A percentile compares a stretch with the other conserved stretches of the same genome.
phyloP scores from a whole-genome alignment of 192 early-diverging fungal species.

The Coemansia sp. region DNA sequence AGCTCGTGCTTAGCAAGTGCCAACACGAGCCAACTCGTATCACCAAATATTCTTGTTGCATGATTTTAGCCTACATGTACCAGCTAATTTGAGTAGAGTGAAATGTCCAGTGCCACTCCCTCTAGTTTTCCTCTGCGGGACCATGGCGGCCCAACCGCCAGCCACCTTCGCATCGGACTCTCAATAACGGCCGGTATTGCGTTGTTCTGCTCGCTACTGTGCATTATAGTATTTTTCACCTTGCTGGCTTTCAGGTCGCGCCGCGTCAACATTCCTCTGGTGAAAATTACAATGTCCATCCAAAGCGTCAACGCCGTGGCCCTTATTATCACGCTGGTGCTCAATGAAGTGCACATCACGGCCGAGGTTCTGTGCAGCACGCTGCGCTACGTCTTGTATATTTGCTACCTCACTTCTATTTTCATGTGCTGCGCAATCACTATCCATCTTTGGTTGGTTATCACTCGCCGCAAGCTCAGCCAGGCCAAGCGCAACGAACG shows the following conservation, averaged over 20 bases:
- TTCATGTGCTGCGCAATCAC: conserved; percentile 45
- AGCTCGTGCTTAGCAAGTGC: too few relatives aligned
- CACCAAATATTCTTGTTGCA: too few relatives aligned
- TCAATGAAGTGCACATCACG: conserved; percentile 20
- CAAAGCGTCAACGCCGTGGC: conserved; percentile 41
- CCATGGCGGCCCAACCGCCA: background rate
- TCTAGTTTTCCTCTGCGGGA: background rate
- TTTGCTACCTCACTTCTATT: conserved; percentile 48
- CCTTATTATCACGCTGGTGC: conserved; percentile 24
- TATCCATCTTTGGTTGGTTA: conserved; percentile 46
- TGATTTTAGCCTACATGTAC: too few relatives aligned
- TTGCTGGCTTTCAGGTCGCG: conserved; percentile 32
- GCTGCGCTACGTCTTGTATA: conserved; percentile 37
- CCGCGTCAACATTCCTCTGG: conserved; percentile 36
- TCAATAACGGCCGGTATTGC: conserved; percentile 15
- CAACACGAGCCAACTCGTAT: too few relatives aligned
- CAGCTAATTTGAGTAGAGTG: too few relatives aligned
- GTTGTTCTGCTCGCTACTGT: conserved; percentile 23
- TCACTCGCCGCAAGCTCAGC: conserved; percentile 31
- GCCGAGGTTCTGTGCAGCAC: conserved; percentile 25
- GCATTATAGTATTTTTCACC: conserved; percentile 25
- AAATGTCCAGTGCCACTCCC: background rate
- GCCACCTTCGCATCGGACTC: conserved; percentile 1
- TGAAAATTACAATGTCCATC: conserved; percentile 42
- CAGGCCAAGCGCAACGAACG: conserved; percentile 38